Percentiles rank a stretch among this genome's conserved stretches.
Conservation (phyloP, 2,329 filamentous ascomycete species). For the Cryoendolithus antarcticus region DNA sequence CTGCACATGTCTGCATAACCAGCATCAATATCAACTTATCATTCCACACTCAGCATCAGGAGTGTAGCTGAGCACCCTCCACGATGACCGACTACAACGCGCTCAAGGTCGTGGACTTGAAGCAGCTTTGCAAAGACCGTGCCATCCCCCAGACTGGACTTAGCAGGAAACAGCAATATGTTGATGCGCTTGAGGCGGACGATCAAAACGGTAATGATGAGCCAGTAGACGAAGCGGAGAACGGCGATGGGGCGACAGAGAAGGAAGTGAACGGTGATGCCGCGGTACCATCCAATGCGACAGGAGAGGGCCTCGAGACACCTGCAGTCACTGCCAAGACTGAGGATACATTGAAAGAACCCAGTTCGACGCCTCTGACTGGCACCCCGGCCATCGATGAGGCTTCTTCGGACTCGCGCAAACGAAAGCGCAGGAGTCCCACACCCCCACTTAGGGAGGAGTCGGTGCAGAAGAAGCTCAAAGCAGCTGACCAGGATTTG, state of each 20-base stretch:
- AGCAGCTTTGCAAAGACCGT: slow-evolving; percentile 34
- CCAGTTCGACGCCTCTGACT: background rate
- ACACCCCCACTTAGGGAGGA: slow-evolving; percentile 15
- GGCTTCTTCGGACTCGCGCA: slow-evolving; percentile 11
- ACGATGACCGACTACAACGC: slow-evolving; percentile 31
- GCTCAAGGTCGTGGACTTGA: slow-evolving; percentile 35
- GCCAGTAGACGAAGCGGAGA: slow-evolving; percentile 7
- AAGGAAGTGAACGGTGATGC: slow-evolving; percentile 1
- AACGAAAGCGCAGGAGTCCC: slow-evolving; percentile 20
- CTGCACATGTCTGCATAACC: background rate
- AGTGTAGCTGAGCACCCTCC: background rate
- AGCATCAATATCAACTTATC: too few relatives aligned
- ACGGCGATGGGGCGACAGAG: slow-evolving; percentile 1
- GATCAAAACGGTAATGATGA: slow-evolving; percentile 15
- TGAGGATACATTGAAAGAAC: background rate
- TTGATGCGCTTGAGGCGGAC: slow-evolving; percentile 31
- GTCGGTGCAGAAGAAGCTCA: slow-evolving; percentile 32
- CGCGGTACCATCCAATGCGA: background rate
- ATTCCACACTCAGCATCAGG: background rate
- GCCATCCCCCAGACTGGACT: slow-evolving; percentile 33
- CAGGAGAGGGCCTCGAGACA: background rate
- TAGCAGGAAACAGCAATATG: slow-evolving; percentile 35
- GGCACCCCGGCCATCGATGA: background rate
- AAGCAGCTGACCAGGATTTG: slow-evolving; percentile 23
- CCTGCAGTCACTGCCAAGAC: background rate